Base-by-base conservation (phyloP, 805 yeast species). In the Ogataea methanolica region DNA sequence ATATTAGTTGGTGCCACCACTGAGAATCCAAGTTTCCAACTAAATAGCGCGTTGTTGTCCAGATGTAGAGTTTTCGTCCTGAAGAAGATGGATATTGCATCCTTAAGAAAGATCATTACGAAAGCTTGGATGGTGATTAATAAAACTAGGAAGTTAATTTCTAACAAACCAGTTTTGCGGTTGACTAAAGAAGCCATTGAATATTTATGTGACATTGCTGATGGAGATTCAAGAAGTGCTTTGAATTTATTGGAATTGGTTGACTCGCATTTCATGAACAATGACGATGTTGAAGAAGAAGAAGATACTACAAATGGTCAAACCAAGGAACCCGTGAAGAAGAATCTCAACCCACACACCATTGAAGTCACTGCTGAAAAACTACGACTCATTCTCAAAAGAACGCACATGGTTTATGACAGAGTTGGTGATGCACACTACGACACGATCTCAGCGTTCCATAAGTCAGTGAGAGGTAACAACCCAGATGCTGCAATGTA, bases 1-100 rank as follows among this genome's bases (percentile, higher is more conserved):
- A 80, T 82, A 1, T 73, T 94, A 39, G 81, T 92, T 44, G 99
- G 99, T 5, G 97, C 98, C n/a, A 94, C 99, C 0, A 91, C 98
- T 0, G 99, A 94, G 62, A 94, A 94, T 61, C 97, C 97, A 4
- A 81, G 86, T 42, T 84, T 85, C 57, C 84, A 88, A 57, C 67
- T 94, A 38, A 82, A 90, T 50, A 79, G 85, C 46, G 97, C 98
- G 0, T 69, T 94, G 33, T 63, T 89, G 26, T 88, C 96, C 6
- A 69, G 99, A 48, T 88, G 96, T 59, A 83, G 90, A 48, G 80
- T 89, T 0, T 86, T 90, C 61, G 82, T 82, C 6, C 69, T 94
- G 51, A 71, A 78, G 41, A 75, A 77, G 48, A 71, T 90, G 31
- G 60, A 64, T 0, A 51, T 57, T 1, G 65, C 65, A 2, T 89